Evolutionary conservation across 805 yeast species (phyloP).

Genomic region (Kuraishia floccosa): DNA sequence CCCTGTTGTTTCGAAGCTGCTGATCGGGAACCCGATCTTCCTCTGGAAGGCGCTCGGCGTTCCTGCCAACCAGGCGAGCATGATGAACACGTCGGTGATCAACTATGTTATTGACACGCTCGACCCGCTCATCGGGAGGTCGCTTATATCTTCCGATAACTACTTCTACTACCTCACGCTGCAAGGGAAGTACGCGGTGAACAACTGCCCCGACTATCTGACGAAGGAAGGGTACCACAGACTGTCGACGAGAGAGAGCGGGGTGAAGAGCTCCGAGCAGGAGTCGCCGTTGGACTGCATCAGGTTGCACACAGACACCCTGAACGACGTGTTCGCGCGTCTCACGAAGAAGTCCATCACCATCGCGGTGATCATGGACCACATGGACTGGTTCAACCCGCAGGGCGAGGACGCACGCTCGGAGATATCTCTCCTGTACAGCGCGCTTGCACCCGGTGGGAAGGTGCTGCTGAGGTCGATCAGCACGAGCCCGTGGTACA

Average conservation of each 20-base stretch:
- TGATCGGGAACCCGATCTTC: conserved; percentile 77
- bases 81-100: conserved; percentile 66
- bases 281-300: conserved; percentile 53
- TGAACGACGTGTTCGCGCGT: conserved; percentile 65
- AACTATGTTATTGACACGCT: conserved; percentile 68
- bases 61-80: conserved; percentile 71
- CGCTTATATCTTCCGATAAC: conserved; percentile 58
- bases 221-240: conserved; percentile 44
- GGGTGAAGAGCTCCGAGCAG: not conserved
- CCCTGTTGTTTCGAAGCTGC: conserved; percentile 51
- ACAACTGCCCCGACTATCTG: conserved; percentile 70
- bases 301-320: conserved; percentile 69
- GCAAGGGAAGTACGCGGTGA: conserved; percentile 44
- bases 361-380: conserved; percentile 80
- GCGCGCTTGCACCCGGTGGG: conserved; percentile 56
- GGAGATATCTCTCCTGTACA: conserved; percentile 54
- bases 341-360: conserved; percentile 52
- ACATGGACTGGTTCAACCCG: conserved; percentile 85
- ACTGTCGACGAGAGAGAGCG: conserved; percentile 24
- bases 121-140: conserved; percentile 60
- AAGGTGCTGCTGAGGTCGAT: conserved; percentile 73
- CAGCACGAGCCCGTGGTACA: conserved; percentile 68
- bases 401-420: conserved; percentile 47
- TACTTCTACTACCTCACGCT: conserved; percentile 68
- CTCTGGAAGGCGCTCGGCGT: conserved; percentile 89